Percentiles rank a stretch among this genome's conserved stretches.
These are phyloP conservation scores for Metschnikowia borealis DNA, from an alignment of 805 yeast species.

Conservation along the genomic window DNA sequence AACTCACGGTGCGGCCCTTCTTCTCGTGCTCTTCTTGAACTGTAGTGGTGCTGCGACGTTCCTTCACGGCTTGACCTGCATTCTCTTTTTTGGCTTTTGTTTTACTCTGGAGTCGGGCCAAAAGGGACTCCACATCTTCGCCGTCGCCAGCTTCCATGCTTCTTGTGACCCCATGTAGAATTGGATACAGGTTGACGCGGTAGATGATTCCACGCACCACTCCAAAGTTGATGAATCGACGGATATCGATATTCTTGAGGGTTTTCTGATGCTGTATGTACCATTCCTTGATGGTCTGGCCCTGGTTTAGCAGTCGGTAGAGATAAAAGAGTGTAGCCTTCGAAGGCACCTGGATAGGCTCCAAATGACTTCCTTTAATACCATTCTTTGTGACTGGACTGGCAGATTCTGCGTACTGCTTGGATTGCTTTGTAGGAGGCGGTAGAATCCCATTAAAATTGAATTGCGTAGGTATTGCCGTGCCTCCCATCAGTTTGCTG, in stretches of 20 bases:
- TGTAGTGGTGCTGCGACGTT: conserved; percentile 6
- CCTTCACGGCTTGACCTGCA: background rate
- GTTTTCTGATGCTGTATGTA: conserved; percentile 57
- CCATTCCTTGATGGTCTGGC: conserved; percentile 79
- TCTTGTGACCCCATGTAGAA: conserved; percentile 41
- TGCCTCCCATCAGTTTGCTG: background rate
- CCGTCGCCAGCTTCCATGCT: conserved; percentile 27
- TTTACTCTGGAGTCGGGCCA: conserved; percentile 10
- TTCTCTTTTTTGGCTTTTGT: conserved; percentile 2
- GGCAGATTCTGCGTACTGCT: conserved; percentile 5
- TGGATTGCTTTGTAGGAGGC: background rate
- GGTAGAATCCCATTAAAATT: background rate
- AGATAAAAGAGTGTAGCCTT: conserved; percentile 65
- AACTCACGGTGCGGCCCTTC: conserved; percentile 32
- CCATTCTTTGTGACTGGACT: conserved; percentile 10
- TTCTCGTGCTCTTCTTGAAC: conserved; percentile 16
- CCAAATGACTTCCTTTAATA: background rate
- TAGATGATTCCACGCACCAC: conserved; percentile 76
- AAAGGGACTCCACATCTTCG: conserved; percentile 9
- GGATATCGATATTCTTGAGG: conserved; percentile 66
- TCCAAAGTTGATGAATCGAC: conserved; percentile 86
- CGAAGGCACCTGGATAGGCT: conserved; percentile 45
- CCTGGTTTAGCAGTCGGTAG: conserved; percentile 74
- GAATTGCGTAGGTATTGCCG: background rate
- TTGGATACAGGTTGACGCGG: conserved; percentile 74